Evolutionary conservation across 208 protist species (phyloP).

Genomic region (Leishmania arabica): DNA sequence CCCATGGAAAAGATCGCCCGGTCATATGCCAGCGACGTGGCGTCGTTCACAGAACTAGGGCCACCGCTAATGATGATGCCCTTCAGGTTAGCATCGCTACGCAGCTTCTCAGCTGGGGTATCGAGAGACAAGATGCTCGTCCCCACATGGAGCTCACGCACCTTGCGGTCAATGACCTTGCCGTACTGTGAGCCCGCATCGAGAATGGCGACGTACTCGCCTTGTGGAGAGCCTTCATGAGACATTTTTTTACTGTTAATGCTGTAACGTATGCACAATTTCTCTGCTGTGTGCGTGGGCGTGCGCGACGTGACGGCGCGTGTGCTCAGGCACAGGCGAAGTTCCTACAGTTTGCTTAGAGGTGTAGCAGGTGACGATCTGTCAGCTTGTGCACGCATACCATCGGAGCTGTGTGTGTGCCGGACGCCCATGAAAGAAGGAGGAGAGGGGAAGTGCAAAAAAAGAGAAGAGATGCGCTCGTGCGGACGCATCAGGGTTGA

Average conservation of each 20-base stretch:
- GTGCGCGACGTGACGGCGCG: background rate
- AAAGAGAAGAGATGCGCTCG: background rate
- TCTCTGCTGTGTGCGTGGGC: background rate
- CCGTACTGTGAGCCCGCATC: slow-evolving; percentile 97
- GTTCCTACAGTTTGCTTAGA: too few species aligned
- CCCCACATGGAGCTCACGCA: slow-evolving; percentile 94
- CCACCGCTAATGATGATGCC: slow-evolving; percentile 97
- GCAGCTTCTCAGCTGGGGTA: slow-evolving; percentile 51
- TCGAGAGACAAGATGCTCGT: slow-evolving; percentile 91
- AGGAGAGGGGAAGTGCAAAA: background rate
- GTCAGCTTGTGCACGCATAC: background rate
- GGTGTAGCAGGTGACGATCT: background rate
- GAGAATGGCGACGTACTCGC: slow-evolving; percentile 93
- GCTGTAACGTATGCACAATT: background rate
- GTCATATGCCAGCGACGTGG: slow-evolving; percentile 87
- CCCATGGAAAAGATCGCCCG: slow-evolving; percentile 69
- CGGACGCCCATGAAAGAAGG: background rate
- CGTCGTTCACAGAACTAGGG: slow-evolving; percentile 89
- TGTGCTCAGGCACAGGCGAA: background rate
- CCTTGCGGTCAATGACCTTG: slow-evolving; percentile 96
- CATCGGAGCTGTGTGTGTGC: background rate
- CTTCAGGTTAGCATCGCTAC: slow-evolving; percentile 56
- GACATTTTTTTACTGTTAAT: slow-evolving; percentile 6
- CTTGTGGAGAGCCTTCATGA: slow-evolving; percentile 1
- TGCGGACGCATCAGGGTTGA: background rate